A percentile compares a stretch with the other conserved stretches of the same genome.
These are phyloP conservation scores for Fusarium subglutinans DNA, from an alignment of 2,329 filamentous ascomycete species.

Conservation along the genomic window DNA sequence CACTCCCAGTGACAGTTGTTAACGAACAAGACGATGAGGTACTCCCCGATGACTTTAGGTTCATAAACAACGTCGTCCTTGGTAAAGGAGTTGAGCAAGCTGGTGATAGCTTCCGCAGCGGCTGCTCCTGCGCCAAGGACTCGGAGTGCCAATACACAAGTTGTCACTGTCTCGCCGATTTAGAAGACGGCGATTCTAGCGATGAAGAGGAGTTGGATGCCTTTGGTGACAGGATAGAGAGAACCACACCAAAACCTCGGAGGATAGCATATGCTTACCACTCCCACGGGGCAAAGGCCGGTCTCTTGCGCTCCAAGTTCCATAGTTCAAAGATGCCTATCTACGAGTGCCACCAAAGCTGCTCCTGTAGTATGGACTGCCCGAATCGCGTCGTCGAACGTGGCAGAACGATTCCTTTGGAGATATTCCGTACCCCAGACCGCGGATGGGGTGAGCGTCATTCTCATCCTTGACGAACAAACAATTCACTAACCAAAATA, in stretches of 20 bases:
- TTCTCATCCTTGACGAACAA: neutral
- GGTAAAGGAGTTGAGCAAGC: slow-evolving; percentile 67
- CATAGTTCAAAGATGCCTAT: slow-evolving; percentile 69
- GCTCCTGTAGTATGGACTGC: slow-evolving; percentile 71
- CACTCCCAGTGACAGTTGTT: slow-evolving; percentile 67
- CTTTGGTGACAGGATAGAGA: slow-evolving; percentile 38
- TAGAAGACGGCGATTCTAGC: slow-evolving; percentile 61
- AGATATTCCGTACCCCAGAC: slow-evolving; percentile 78
- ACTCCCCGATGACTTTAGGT: slow-evolving; percentile 72
- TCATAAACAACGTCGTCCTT: slow-evolving; percentile 71
- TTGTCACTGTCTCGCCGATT: slow-evolving; percentile 76
- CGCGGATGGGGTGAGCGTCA: slow-evolving; percentile 76
- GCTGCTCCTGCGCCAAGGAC: slow-evolving; percentile 72
- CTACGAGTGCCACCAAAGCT: slow-evolving; percentile 82
- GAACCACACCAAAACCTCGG: slow-evolving; percentile 29
- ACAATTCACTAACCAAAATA: neutral
- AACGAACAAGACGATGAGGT: slow-evolving; percentile 68
- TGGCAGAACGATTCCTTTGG: slow-evolving; percentile 74
- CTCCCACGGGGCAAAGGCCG: slow-evolving; percentile 60
- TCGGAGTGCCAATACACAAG: slow-evolving; percentile 72
- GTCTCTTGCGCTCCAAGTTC: slow-evolving; percentile 61
- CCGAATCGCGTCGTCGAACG: slow-evolving; percentile 81
- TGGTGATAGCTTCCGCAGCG: slow-evolving; percentile 70
- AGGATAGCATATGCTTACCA: slow-evolving; percentile 70
- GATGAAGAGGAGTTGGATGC: slow-evolving; percentile 50